Conservation (phyloP, 768 basidiomycete species). For the Auricularia sp. region DNA sequence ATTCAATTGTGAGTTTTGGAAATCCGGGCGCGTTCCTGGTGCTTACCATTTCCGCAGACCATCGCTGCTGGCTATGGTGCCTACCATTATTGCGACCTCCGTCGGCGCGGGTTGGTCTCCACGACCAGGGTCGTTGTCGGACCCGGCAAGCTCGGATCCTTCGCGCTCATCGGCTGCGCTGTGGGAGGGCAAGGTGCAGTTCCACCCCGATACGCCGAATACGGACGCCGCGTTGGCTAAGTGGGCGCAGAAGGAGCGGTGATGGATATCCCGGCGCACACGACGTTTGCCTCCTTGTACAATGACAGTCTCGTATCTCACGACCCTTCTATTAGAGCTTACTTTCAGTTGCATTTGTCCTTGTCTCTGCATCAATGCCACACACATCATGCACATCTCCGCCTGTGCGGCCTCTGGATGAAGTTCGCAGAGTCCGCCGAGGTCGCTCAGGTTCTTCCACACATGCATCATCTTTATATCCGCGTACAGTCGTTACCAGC, state of each 20-base stretch:
- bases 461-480: too few relatives aligned
- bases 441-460: too few relatives aligned
- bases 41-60: slow-evolving; percentile 33
- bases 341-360: too few relatives aligned
- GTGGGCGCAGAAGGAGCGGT: slow-evolving; percentile 2
- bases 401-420: too few relatives aligned
- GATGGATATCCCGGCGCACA: neutral
- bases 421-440: too few relatives aligned
- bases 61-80: slow-evolving; percentile 66
- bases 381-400: too few relatives aligned
- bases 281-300: neutral
- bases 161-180: slow-evolving; percentile 73
- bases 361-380: too few relatives aligned
- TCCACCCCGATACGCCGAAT: slow-evolving; percentile 74
- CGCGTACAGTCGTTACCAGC: too few relatives aligned
- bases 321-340: neutral
- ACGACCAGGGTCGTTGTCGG: slow-evolving; percentile 46
- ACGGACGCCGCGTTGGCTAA: slow-evolving; percentile 38
- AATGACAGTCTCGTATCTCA: neutral
- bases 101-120: slow-evolving; percentile 58
- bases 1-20: neutral
- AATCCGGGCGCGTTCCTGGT: too few relatives aligned
- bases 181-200: slow-evolving; percentile 75
- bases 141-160: slow-evolving; percentile 68
- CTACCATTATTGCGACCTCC: slow-evolving; percentile 61